Evolutionary conservation across 192 early-diverging fungal genomes (phyloP), one percentile per base, ranked within the genome.

Genomic region (Blastocladiella britannica): DNA sequence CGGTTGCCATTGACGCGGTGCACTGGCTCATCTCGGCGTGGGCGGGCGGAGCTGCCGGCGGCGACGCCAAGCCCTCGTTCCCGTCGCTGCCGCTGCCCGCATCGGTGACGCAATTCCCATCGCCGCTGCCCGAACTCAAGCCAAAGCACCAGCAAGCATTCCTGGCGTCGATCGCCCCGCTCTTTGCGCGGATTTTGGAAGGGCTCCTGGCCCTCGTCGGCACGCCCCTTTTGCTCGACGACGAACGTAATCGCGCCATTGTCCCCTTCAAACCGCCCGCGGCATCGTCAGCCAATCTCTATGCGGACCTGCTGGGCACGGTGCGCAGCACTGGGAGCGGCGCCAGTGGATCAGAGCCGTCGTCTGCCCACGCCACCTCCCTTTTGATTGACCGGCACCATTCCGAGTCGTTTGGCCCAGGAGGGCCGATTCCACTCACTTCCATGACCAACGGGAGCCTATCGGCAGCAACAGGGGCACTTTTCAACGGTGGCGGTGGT

Each of bases 1-100:
- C 79, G 3, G 79, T 91, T 53, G 89, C 75, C 1, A 65, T 93
- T 6, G 62, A 81, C 15, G 71, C 84, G 5, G 86, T 89, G 58
- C 66, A 82, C 59, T 54, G 87, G 27, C 68, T 90, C 27, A 61
- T 93, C n/a, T 65, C 78, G 0, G 83, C 85, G 87, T 85, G 55
- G 72, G 79, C 23, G 66, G 61, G 26, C 62, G 60, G 52, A 29
- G n/a, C n/a, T n/a, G 24, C 54, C 63, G 52, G 25, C 78, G 78
- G 25, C 61, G 69, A 0, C 79, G 78, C 60, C 76, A 74, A 0
- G 62, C 53, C 22, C 63, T 70, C 29, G 61, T 56, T 2, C 74
- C 77, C 55, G 60, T 72, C 57, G 53, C 70, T 0, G 60, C 59
- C 1, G 54, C 65, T 0, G 59, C 64, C 20, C 62, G 65, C 8